These are phyloP conservation scores for Chlamydomonas urium DNA, from an alignment of 139 green algal species.

Conservation along the genomic window DNA sequence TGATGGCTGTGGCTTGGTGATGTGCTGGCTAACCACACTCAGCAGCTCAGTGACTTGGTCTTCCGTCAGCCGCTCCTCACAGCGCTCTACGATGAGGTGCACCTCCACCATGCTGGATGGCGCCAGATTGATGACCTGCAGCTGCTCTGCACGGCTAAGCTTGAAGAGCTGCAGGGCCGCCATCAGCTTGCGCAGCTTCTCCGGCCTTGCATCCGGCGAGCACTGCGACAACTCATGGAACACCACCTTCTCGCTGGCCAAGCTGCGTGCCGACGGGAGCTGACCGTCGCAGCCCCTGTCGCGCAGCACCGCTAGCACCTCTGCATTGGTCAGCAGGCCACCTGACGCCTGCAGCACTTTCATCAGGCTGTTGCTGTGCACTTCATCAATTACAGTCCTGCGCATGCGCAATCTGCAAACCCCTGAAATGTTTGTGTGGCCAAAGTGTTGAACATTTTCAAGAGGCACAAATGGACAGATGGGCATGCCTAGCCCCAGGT, in stretches of 20 bases:
- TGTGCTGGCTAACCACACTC: too few relatives aligned
- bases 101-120: conserved; percentile 43
- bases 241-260: conserved; percentile 41
- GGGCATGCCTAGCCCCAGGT: too few relatives aligned
- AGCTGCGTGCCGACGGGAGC: conserved; percentile 13
- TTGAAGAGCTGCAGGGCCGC: conserved; percentile 37
- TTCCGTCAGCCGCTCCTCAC: conserved; percentile 44
- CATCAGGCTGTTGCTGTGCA: too few relatives aligned
- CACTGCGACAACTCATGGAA: conserved; percentile 26
- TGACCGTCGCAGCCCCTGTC: conserved; percentile 36
- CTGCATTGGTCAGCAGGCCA: conserved; percentile 39
- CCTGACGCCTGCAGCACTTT: conserved; percentile 25
- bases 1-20: too few relatives aligned
- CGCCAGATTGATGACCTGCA: conserved; percentile 55
- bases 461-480: too few relatives aligned
- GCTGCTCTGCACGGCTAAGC: conserved; percentile 36
- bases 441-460: too few relatives aligned
- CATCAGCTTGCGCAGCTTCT: conserved; percentile 36
- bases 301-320: conserved; percentile 46
- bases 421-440: too few relatives aligned
- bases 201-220: conserved; percentile 5
- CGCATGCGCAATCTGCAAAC: too few relatives aligned
- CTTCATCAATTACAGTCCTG: too few relatives aligned
- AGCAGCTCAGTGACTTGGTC: conserved; percentile 42
- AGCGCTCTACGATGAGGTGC: conserved; percentile 43